phyloP scores from a whole-genome alignment of 805 yeast genomes.

The Brettanomyces nanus region DNA sequence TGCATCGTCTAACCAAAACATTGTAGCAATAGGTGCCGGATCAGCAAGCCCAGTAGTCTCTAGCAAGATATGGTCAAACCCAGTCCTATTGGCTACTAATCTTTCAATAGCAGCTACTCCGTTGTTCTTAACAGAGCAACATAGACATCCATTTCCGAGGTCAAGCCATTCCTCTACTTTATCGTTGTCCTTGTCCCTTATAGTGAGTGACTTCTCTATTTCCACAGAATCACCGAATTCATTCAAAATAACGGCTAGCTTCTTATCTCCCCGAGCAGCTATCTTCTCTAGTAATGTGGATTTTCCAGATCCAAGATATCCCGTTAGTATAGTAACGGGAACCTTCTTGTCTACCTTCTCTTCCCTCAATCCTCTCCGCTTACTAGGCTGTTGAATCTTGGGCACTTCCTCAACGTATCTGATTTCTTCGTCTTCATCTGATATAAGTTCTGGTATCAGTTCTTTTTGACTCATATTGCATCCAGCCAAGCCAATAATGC shows the following conservation, averaged over 20 bases:
- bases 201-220: slow-evolving; percentile 79
- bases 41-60: slow-evolving; percentile 97
- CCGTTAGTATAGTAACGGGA: slow-evolving; percentile 90
- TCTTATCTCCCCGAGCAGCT: slow-evolving; percentile 59
- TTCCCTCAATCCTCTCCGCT: slow-evolving; percentile 13
- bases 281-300: slow-evolving; percentile 74
- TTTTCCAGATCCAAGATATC: slow-evolving; percentile 92
- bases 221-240: slow-evolving; percentile 89
- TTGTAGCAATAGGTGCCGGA: slow-evolving; percentile 93
- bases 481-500: too few relatives aligned
- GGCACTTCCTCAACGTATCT: slow-evolving; percentile 14
- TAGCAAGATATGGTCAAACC: slow-evolving; percentile 79
- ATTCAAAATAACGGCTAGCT: slow-evolving; percentile 83
- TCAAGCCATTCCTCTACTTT: slow-evolving; percentile 91
- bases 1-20: slow-evolving; percentile 97
- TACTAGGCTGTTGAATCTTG: slow-evolving; percentile 5
- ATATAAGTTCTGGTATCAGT: slow-evolving; percentile 22
- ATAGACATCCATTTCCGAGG: slow-evolving; percentile 91
- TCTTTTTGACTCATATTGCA: too few relatives aligned
- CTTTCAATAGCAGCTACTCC: slow-evolving; percentile 94
- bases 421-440: slow-evolving; percentile 18
- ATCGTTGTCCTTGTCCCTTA: slow-evolving; percentile 40
- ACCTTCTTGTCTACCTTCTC: slow-evolving; percentile 37
- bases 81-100: slow-evolving; percentile 57
- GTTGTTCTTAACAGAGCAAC: slow-evolving; percentile 92